Evolutionary conservation across 305 asterid species (phyloP).

Genomic region (Nicotiana rustica): DNA sequence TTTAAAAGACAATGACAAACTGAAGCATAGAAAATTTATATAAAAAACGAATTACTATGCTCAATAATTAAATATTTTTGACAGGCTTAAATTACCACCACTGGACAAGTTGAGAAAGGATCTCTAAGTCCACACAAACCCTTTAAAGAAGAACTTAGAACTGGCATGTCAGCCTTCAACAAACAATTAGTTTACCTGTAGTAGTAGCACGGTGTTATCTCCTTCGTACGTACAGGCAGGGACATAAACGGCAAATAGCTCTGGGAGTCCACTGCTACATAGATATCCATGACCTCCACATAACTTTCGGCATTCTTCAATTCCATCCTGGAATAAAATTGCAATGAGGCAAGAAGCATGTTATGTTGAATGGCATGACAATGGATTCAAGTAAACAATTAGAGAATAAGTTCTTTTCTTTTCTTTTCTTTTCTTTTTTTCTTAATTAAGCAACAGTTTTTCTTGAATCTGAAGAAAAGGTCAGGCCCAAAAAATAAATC

Average conservation of each 20-base stretch:
- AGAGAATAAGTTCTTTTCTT: not conserved
- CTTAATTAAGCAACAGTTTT: not conserved
- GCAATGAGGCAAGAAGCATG: not conserved
- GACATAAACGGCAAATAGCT: conserved; percentile 95
- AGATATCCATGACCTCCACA: conserved; percentile 99
- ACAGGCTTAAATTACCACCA: not conserved
- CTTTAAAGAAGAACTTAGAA: not conserved
- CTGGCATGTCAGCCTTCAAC: not conserved
- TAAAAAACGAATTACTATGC: not conserved
- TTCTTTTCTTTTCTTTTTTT: not conserved
- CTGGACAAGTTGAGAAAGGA: not conserved
- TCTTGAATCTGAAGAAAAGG: not conserved
- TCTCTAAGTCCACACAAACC: not conserved
- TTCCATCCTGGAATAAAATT: conserved; percentile 74
- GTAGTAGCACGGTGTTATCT: conserved; percentile 82
- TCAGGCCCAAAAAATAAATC: not conserved
- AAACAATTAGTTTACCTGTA: conserved; percentile 63
- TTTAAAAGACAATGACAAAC: not conserved
- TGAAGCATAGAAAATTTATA: conserved; percentile 2
- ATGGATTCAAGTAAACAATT: not conserved
- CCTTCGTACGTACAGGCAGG: conserved; percentile 99
- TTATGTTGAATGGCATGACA: not conserved
- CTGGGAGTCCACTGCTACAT: conserved; percentile 98
- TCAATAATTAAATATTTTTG: not conserved
- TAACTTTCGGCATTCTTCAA: conserved; percentile 94